Evolutionary conservation across 129 eudicot genomes (phyloP), one percentile per base, ranked within the genome.

Genomic region (Flaveria brownii): DNA sequence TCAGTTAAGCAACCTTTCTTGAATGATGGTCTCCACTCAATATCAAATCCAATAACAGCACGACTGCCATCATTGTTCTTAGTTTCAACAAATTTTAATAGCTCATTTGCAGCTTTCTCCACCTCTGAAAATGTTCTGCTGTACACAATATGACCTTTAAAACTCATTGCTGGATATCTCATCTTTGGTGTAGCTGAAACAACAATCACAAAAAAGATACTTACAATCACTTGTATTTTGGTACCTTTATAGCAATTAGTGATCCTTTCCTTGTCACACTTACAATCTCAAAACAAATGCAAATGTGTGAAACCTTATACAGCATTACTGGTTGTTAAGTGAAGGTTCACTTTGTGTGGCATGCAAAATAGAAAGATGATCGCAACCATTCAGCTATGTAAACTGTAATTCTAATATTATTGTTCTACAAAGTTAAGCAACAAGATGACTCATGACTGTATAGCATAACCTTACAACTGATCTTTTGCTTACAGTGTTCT

Each of bases 1-100:
- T 43, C 11, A 26, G 73, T 55, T 45, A 4, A 45, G 75, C 25
- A 60, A 92, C 96, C 98, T 89, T 74, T 83, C 64, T 11, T 82
- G 73, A 92, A 90, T 41, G 85, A 36, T 43, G 98, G 96, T 74
- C 51, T 92, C 98, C 98, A 92, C 81, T 92, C 98, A 9, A 92
- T 86, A 78, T 92, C 98, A 68, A 92, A 83, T 26, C 98, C 98
- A 54, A 93, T 81, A 70, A 72, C 79, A 50, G 77, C 80, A 30
- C 74, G 69, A 45, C 83, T 87, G 23, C 72, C 86, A 30, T 83
- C 86, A 30, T 61, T 77, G 50, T 78, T 85, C 80, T 83, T 86
- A 22, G 81, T 78, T 84, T 88, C 88, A 57, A 90, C 81, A 77
- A 84, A 86, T 64, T 78, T 61, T 78, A 86, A 62, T 52, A 93